Evolutionary conservation across 1,139 yeast genomes (phyloP).

Genomic region (Debaryomyces subglobosus): DNA sequence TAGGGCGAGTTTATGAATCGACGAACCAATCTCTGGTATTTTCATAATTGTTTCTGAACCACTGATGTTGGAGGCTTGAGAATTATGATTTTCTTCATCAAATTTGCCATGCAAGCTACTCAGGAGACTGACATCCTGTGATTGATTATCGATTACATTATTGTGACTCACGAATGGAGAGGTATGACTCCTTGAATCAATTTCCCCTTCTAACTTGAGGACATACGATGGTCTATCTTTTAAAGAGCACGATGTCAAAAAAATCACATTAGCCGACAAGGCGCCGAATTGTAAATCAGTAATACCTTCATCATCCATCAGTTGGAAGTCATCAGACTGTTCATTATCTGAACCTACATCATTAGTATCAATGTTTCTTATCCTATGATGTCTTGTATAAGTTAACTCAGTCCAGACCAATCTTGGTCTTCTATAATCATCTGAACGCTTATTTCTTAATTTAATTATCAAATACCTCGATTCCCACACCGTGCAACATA

Average conservation of each 20-base stretch:
- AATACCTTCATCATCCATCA: constrained; percentile 82
- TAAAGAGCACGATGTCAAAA: constrained; percentile 42
- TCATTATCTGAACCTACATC: constrained; percentile 24
- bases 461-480: constrained; percentile 77
- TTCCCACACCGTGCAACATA: constrained; percentile 86
- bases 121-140: not conserved
- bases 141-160: not conserved
- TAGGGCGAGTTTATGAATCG: constrained; percentile 70
- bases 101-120: constrained; percentile 22
- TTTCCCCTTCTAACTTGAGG: constrained; percentile 39
- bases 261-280: constrained; percentile 35
- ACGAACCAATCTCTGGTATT: constrained; percentile 80
- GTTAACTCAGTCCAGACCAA: constrained; percentile 49
- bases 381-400: constrained; percentile 18
- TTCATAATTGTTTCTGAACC: constrained; percentile 43
- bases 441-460: constrained; percentile 45
- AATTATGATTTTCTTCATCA: constrained; percentile 17
- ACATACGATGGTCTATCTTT: constrained; percentile 42
- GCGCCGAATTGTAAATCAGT: constrained; percentile 72
- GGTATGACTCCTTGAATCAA: constrained; percentile 26
- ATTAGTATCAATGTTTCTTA: constrained; percentile 18
- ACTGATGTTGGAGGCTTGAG: constrained; percentile 26
- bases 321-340: constrained; percentile 30
- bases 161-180: not conserved
- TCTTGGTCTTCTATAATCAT: constrained; percentile 60